These are phyloP conservation scores for Ceriops tagal DNA, from an alignment of 345 rosid species.

Conservation along the genomic window DNA sequence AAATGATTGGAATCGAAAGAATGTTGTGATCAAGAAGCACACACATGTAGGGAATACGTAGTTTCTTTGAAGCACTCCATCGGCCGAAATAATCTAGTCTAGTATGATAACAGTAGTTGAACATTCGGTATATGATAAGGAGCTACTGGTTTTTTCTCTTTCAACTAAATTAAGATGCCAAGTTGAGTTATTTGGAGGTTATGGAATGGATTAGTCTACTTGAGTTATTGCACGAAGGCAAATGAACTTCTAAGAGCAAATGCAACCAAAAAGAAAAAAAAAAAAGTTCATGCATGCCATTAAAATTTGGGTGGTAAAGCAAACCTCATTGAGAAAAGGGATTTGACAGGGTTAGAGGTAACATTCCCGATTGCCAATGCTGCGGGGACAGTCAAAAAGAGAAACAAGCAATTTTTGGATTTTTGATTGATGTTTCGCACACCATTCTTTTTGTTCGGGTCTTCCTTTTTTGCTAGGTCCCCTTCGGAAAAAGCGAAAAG, in stretches of 20 bases:
- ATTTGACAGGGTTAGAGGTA: constrained; percentile 21
- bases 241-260: not conserved
- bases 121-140: no score
- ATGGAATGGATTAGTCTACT: not conserved
- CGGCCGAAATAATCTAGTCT: no score
- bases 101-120: no score
- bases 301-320: not conserved
- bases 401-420: constrained; percentile 20
- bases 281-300: not conserved
- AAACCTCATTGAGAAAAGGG: constrained; percentile 8
- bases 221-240: not conserved
- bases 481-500: constrained; percentile 14
- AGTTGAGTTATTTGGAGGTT: no score
- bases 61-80: no score
- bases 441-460: not conserved
- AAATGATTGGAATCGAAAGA: no score
- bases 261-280: not conserved
- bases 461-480: constrained; percentile 16
- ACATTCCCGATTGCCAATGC: constrained; percentile 30
- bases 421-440: constrained; percentile 27
- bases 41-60: no score
- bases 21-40: no score
- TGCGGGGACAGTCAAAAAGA: constrained; percentile 23
- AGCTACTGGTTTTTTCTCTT: no score
- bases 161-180: no score